Percentiles rank a stretch among this genome's conserved stretches.
Conservation (phyloP, 148 eudicot genomes). For the Drosera capensis region DNA sequence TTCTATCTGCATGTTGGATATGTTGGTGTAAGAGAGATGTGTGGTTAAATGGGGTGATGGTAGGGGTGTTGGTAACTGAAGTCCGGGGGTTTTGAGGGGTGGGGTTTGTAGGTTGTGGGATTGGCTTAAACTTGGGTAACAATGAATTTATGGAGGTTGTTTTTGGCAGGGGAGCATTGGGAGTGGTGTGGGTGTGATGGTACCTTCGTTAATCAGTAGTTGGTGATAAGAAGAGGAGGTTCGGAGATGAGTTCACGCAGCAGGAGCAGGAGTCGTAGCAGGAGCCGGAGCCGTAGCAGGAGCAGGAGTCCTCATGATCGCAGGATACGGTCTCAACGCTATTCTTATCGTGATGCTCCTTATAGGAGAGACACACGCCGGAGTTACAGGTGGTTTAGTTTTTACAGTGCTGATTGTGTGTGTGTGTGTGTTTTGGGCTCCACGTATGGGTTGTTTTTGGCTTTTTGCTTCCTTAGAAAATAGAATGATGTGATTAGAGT, state of each 20-base stretch:
- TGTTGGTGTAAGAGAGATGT: slow-evolving; percentile 7
- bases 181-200: slow-evolving; percentile 43
- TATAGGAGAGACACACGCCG: slow-evolving; percentile 55
- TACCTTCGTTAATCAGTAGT: slow-evolving; percentile 23
- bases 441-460: slow-evolving; percentile 8
- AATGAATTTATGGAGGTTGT: slow-evolving; percentile 29
- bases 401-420: no score
- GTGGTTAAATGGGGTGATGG: slow-evolving; percentile 31
- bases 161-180: slow-evolving; percentile 34
- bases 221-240: slow-evolving; percentile 14
- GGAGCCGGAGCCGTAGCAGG: slow-evolving; percentile 42
- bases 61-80: slow-evolving; percentile 13
- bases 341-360: slow-evolving; percentile 58
- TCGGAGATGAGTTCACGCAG: slow-evolving; percentile 45
- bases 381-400: slow-evolving; percentile 68
- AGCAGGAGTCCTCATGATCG: slow-evolving; percentile 60
- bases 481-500: no score
- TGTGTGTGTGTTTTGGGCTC: no score
- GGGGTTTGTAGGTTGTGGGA: slow-evolving; percentile 14
- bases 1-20: no score
- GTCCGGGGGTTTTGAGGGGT: slow-evolving; percentile 21
- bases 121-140: slow-evolving; percentile 9
- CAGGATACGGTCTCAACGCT: slow-evolving; percentile 47
- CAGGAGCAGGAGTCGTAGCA: slow-evolving; percentile 34
- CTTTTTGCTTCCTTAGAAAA: not conserved